These are phyloP conservation scores for Cenchrus fungigraminus DNA, from an alignment of 176 grass and related monocot genomes.

Conservation along the genomic window DNA sequence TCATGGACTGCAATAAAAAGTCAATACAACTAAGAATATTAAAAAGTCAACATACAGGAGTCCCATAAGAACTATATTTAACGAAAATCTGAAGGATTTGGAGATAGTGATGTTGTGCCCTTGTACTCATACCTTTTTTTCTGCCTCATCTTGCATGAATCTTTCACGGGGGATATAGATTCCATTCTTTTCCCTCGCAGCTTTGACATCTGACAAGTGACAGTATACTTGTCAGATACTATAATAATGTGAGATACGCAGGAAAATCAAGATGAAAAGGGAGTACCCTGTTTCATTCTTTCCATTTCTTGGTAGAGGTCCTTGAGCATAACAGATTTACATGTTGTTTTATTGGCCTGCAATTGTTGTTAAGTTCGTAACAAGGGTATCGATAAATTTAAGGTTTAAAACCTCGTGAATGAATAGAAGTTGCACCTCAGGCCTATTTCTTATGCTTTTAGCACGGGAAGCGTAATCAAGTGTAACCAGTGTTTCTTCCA, in stretches of 20 bases:
- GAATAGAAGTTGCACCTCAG: conserved; percentile 68
- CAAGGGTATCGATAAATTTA: conserved; percentile 33
- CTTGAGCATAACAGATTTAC: conserved; percentile 76
- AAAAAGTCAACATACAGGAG: conserved; percentile 26
- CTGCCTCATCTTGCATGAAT: conserved; percentile 71
- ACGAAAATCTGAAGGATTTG: conserved; percentile 30
- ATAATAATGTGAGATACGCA: conserved; percentile 21
- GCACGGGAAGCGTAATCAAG: conserved; percentile 94
- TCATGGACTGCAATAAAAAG: conserved; percentile 63
- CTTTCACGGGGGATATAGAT: conserved; percentile 82
- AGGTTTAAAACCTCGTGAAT: not conserved
- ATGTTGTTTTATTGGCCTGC: conserved; percentile 78
- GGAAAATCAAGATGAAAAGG: conserved; percentile 15
- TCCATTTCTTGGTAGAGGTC: conserved; percentile 84
- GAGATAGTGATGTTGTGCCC: not conserved
- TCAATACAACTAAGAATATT: not conserved
- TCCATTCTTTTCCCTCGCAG: conserved; percentile 86
- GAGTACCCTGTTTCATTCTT: conserved; percentile 86
- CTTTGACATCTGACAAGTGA: conserved; percentile 82
- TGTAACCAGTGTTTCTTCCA: conserved; percentile 88
- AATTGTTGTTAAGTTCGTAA: conserved; percentile 33
- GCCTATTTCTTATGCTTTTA: conserved; percentile 86
- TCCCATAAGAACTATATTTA: conserved; percentile 22
- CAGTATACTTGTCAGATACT: conserved; percentile 39
- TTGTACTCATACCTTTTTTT: conserved; percentile 67